Evolutionary conservation across 495 filamentous ascomycete genomes (phyloP).

Genomic region (Penicillium maclennaniae): DNA sequence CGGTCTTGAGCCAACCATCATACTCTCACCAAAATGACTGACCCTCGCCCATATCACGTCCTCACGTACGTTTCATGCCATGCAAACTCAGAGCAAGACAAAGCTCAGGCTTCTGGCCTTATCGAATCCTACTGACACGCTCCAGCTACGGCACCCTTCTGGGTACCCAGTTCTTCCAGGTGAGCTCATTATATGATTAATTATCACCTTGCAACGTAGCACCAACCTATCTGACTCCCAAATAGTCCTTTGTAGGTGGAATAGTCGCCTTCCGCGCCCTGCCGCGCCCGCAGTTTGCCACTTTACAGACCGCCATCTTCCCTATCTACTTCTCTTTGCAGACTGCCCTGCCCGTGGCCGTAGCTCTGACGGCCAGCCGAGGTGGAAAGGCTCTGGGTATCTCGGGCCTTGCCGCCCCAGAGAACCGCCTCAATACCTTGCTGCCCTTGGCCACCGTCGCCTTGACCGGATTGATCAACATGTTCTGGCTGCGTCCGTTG

Average conservation of each 20-base stretch:
- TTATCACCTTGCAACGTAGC: not conserved
- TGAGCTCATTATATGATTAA: constrained; percentile 26
- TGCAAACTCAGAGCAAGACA: not conserved
- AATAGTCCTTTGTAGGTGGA: constrained; percentile 74
- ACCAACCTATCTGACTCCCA: not conserved
- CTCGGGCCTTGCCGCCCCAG: constrained; percentile 50
- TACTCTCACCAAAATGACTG: constrained; percentile 28
- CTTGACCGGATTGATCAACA: constrained; percentile 61
- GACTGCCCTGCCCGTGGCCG: constrained; percentile 62
- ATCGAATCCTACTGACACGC: constrained; percentile 19
- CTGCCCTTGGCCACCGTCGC: constrained; percentile 64
- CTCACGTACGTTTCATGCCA: constrained; percentile 55
- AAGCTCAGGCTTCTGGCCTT: not conserved
- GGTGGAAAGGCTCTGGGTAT: constrained; percentile 39
- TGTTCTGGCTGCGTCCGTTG: constrained; percentile 62
- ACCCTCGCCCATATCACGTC: constrained; percentile 72
- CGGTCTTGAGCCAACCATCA: not conserved
- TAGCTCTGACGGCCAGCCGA: constrained; percentile 80
- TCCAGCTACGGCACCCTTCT: constrained; percentile 74
- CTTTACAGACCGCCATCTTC: constrained; percentile 74
- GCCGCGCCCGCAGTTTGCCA: constrained; percentile 72
- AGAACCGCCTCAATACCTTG: constrained; percentile 56
- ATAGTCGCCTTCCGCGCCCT: constrained; percentile 70
- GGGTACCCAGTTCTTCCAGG: constrained; percentile 76
- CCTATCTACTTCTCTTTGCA: constrained; percentile 85